Evolutionary conservation across 140 eudicot genomes (phyloP).

Genomic region (Flaveria floridana): DNA sequence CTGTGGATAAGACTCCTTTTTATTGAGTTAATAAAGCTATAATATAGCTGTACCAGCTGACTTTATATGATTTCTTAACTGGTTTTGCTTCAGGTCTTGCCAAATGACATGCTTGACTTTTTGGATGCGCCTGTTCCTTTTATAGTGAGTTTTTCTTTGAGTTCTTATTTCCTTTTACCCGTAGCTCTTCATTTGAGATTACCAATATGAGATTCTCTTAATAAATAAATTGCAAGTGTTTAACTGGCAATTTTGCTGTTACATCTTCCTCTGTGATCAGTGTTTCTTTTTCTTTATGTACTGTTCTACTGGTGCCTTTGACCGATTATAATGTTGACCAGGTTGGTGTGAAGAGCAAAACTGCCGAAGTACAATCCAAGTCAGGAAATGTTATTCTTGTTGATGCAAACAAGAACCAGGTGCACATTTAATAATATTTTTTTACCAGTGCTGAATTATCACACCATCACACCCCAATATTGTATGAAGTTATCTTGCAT

Average conservation of each 20-base stretch:
- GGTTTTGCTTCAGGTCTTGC: slow-evolving; percentile 63
- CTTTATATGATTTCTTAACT: slow-evolving; percentile 5
- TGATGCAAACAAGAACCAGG: slow-evolving; percentile 94
- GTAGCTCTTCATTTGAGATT: slow-evolving; percentile 10
- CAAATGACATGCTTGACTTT: slow-evolving; percentile 97
- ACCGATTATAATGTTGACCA: slow-evolving; percentile 30
- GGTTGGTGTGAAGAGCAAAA: slow-evolving; percentile 95
- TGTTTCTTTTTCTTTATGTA: background rate
- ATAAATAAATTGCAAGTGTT: background rate
- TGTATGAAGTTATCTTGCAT: background rate
- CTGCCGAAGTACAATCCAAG: slow-evolving; percentile 82
- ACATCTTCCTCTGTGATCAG: slow-evolving; percentile 15
- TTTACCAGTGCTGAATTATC: slow-evolving; percentile 1
- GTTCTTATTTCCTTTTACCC: background rate
- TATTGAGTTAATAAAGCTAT: slow-evolving; percentile 2
- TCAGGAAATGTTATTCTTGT: slow-evolving; percentile 68
- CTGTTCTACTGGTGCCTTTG: slow-evolving; percentile 5
- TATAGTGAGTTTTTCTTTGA: slow-evolving; percentile 57
- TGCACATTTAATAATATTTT: slow-evolving; percentile 17
- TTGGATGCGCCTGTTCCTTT: slow-evolving; percentile 99
- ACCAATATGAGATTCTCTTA: background rate
- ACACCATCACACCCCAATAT: background rate
- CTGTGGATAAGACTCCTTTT: slow-evolving; percentile 20
- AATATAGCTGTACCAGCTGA: background rate
- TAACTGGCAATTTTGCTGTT: slow-evolving; percentile 1